Percentiles rank a stretch among this genome's conserved stretches.
Evolutionary conservation across 257 asterid genomes (phyloP).

Genomic region (Paulownia fortunei): DNA sequence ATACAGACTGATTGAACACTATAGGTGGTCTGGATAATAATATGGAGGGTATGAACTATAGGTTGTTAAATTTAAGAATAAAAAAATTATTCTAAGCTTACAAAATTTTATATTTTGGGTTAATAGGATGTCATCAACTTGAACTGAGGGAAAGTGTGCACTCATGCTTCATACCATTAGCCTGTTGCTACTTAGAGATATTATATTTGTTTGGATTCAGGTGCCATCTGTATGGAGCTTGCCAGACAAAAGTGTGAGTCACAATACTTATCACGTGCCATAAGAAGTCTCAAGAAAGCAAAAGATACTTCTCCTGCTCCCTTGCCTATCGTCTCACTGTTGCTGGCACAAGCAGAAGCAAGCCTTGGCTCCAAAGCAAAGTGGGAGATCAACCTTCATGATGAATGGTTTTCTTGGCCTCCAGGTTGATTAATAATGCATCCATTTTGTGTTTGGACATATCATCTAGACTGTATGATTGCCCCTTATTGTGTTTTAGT

Average conservation of each 20-base stretch:
- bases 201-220: slow-evolving; percentile 44
- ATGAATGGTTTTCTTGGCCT: slow-evolving; percentile 91
- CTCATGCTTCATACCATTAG: neutral
- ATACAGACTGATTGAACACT: neutral
- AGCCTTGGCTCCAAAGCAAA: slow-evolving; percentile 76
- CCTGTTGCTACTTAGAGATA: neutral
- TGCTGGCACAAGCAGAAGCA: slow-evolving; percentile 94
- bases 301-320: slow-evolving; percentile 50
- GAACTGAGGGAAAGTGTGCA: neutral
- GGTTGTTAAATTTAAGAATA: neutral
- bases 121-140: neutral
- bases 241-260: slow-evolving; percentile 79
- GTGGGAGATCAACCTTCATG: slow-evolving; percentile 72
- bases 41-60: no score
- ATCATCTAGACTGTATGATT: slow-evolving; percentile 13
- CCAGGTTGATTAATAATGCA: slow-evolving; percentile 56
- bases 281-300: slow-evolving; percentile 81
- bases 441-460: neutral
- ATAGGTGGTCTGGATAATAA: neutral
- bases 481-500: neutral
- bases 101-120: neutral
- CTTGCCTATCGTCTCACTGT: slow-evolving; percentile 67
- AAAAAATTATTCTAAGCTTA: neutral
- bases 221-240: slow-evolving; percentile 88
- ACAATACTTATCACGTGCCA: slow-evolving; percentile 63